Evolutionary conservation across 208 protist species (phyloP), one percentile per base, ranked within the genome.

Genomic region (Acanthamoeba culbertsoni): DNA sequence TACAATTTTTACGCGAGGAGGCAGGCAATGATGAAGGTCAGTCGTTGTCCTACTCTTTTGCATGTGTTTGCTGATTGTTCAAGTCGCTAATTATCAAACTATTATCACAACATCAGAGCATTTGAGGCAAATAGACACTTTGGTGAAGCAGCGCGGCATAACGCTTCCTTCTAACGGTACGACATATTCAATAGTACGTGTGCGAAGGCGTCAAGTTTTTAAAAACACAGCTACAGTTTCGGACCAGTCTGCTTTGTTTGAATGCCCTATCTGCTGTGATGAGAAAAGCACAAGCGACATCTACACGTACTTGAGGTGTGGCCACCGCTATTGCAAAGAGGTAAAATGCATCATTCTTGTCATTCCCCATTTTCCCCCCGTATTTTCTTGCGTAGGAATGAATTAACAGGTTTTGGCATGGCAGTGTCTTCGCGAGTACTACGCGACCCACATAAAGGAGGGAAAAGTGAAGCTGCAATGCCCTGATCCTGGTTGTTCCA

Each of bases 231-330:
- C 55, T 28, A n/a, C 28, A 8, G 35, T 14, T n/a, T n/a, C n/a
- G n/a, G n/a, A n/a, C n/a, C n/a, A n/a, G n/a, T n/a, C n/a, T n/a
- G n/a, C n/a, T n/a, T n/a, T n/a, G n/a, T n/a, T 89, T 37, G 79
- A 89, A 31, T 89, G 79, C 53, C 28, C 53, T 5, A 89, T 89
- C 40, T 89, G 79, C 53, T 89, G 79, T 37, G 79, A 89, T n/a
- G 79, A 89, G 40, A 89, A 89, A 48, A 3, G 3, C 23, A 16
- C 46, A 7, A 16, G 7, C 12, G 79, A 89, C 26, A 89, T 89
- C n/a, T 89, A 89, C 79, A 89, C 79, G 23, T 89, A 89, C 79
- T 57, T 37, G 23, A 40, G 62, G 53, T 89, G 79, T 31, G 28
- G 31, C 2, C 79, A 89, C 37, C 79, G 45, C 79, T 89, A 89